Evolutionary conservation across 2,329 filamentous ascomycete species (phyloP).

Genomic region (Plenodomus tracheiphilus): DNA sequence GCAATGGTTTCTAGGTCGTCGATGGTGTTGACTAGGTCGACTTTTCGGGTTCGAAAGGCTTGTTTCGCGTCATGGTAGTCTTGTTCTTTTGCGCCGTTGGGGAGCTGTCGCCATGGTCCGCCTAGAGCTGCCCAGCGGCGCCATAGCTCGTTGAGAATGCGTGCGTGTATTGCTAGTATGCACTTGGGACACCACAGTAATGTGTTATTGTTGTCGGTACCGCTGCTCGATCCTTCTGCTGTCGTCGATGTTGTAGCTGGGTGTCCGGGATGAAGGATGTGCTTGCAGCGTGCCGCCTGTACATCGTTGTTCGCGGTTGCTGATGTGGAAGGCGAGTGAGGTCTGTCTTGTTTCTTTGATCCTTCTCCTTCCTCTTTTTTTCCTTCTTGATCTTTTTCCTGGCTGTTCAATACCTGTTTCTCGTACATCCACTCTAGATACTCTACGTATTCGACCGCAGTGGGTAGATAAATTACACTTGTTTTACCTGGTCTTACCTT

Average conservation of each 20-base stretch:
- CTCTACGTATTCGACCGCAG: constrained; percentile 10
- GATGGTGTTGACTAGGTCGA: constrained; percentile 7
- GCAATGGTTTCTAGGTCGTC: constrained; percentile 2
- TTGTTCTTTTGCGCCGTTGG: neutral
- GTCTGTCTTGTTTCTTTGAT: no score
- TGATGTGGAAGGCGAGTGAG: neutral
- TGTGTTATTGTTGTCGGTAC: neutral
- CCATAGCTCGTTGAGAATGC: constrained; percentile 5
- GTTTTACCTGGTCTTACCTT: no score
- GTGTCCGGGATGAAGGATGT: constrained; percentile 8
- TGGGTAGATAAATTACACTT: no score
- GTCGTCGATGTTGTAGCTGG: neutral
- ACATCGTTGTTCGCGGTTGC: neutral
- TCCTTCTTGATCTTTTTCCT: neutral
- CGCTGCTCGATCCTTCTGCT: neutral
- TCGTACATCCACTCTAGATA: constrained; percentile 7
- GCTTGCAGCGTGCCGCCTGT: constrained; percentile 1
- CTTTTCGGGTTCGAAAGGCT: constrained; percentile 7
- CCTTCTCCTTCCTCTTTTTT: no score
- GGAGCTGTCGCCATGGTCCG: constrained; percentile 12
- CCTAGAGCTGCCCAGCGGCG: constrained; percentile 8
- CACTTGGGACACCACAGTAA: constrained; percentile 10
- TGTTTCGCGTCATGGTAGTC: neutral
- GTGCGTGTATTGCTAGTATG: constrained; percentile 7
- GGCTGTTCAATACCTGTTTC: neutral